Conservation (phyloP, 1,139 yeast species). For the Nakaseomyces nivariensis region DNA sequence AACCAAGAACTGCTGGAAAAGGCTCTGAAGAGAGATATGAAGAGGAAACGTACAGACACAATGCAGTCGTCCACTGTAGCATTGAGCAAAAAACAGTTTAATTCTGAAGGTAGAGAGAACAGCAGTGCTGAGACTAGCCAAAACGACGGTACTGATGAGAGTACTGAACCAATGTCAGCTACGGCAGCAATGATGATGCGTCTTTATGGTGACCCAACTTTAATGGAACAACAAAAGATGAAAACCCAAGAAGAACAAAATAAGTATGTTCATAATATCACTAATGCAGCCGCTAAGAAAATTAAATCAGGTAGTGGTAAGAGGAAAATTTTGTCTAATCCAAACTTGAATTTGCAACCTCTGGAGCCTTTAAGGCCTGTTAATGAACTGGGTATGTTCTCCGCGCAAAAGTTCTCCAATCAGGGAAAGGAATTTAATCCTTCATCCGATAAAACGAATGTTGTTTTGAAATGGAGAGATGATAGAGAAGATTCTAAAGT, state of each 20-base stretch:
- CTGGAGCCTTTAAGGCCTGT: slow-evolving; percentile 4
- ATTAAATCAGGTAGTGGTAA: neutral
- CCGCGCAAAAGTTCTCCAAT: neutral
- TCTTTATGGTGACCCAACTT: slow-evolving; percentile 10
- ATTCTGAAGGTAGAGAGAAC: neutral
- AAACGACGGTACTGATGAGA: neutral
- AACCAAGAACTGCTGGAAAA: slow-evolving; percentile 18
- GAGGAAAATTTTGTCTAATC: slow-evolving; percentile 2
- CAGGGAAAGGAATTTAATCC: neutral
- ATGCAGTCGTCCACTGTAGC: slow-evolving; percentile 3
- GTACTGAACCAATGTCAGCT: slow-evolving; percentile 9
- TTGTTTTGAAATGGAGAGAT: slow-evolving; percentile 20
- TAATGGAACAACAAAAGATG: slow-evolving; percentile 7
- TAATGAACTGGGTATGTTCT: slow-evolving; percentile 1
- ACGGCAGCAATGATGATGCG: slow-evolving; percentile 15
- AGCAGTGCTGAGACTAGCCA: no score
- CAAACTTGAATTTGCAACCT: slow-evolving; percentile 4
- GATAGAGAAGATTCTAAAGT: slow-evolving; percentile 1
- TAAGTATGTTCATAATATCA: slow-evolving; percentile 1
- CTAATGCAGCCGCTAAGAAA: neutral
- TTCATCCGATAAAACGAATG: slow-evolving; percentile 7
- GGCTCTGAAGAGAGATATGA: slow-evolving; percentile 20
- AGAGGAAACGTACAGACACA: slow-evolving; percentile 17
- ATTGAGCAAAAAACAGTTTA: slow-evolving; percentile 2
- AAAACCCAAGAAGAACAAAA: slow-evolving; percentile 3